Evolutionary conservation across 768 basidiomycete species (phyloP), one percentile per base, ranked within the genome.

Genomic region (Trametes cingulata): DNA sequence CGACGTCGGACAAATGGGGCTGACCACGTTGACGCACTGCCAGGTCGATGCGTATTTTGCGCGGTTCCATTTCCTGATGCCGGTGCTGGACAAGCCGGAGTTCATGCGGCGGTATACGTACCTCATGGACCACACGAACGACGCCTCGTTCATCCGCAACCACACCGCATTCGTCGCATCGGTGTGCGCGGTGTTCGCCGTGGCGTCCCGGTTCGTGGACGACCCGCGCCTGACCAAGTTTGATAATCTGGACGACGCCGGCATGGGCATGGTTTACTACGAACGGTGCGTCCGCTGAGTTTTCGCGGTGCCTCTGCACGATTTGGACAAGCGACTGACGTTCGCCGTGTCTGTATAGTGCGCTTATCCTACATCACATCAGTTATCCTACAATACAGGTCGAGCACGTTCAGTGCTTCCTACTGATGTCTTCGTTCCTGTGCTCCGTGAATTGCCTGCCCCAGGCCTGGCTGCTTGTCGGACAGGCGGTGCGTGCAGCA

Each of bases 361-460:
- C 94, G 33, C 82, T 95, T 73, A 86, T 95, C 60, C 76, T 96
- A 37, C 93, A 95, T 70, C 95, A 95, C 73, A 95, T 95, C 76
- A 93, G 92, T 63, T 87, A 94, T 69, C 85, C 91, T 43, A 90
- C 87, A 56, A 91, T 86, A 40, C 90, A 94, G 72, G 78, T 90
- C 51, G 83, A 86, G 35, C 94, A 95, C 72, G 93, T 95, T 29
- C 94, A 95, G 77, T 90, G 90, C 73, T 88, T 95, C 71, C 84
- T 92, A 62, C 80, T 96, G 56, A 83, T 95, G 82, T 88, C 93
- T 52, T 89, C 93, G 1, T 95, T 94, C 77, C 78, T 96, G 60
- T 95, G 93, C 70, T 93, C 93, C 54, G 82, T 95, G 66, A 96
- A 96, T 69, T 94, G 93, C 70, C 83, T 96, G 52, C 94, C 94